phyloP scores from a whole-genome alignment of 306 rosid species.

The Rosa multiflora region DNA sequence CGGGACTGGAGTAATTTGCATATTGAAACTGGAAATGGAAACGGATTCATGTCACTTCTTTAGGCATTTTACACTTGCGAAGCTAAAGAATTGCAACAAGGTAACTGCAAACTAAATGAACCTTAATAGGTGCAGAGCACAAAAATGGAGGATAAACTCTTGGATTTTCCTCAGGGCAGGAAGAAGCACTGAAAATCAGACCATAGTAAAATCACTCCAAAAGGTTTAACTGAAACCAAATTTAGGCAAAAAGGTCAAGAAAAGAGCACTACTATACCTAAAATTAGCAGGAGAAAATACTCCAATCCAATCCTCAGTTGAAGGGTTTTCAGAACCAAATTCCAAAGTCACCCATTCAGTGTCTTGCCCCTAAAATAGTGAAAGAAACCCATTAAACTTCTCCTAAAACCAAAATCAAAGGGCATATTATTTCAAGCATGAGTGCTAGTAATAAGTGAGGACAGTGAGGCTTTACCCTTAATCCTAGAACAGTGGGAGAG shows the following conservation, averaged over 20 bases:
- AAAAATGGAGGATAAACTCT: slow-evolving; percentile 59
- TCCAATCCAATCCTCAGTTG: slow-evolving; percentile 72
- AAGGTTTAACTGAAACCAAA: neutral
- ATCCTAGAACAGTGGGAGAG: slow-evolving; percentile 54
- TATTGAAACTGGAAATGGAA: slow-evolving; percentile 58
- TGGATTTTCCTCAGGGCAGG: slow-evolving; percentile 58
- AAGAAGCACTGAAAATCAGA: slow-evolving; percentile 51
- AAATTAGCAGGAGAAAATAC: slow-evolving; percentile 84
- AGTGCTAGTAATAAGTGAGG: neutral
- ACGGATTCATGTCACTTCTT: neutral
- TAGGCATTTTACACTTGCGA: neutral
- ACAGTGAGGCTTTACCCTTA: slow-evolving; percentile 38
- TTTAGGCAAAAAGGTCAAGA: neutral
- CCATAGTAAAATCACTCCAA: neutral
- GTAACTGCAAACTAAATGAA: slow-evolving; percentile 11
- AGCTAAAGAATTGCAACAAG: neutral
- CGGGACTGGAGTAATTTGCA: slow-evolving; percentile 64
- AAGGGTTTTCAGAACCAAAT: slow-evolving; percentile 54
- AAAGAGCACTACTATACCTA: slow-evolving; percentile 38
- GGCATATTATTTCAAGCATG: neutral
- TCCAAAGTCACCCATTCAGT: slow-evolving; percentile 62
- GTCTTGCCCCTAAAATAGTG: slow-evolving; percentile 54
- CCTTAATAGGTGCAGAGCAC: slow-evolving; percentile 84
- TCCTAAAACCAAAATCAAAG: neutral
- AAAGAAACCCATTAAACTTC: slow-evolving; percentile 6